Evolutionary conservation across 176 grass and related monocot species (phyloP).

Genomic region (Lolium perenne): DNA sequence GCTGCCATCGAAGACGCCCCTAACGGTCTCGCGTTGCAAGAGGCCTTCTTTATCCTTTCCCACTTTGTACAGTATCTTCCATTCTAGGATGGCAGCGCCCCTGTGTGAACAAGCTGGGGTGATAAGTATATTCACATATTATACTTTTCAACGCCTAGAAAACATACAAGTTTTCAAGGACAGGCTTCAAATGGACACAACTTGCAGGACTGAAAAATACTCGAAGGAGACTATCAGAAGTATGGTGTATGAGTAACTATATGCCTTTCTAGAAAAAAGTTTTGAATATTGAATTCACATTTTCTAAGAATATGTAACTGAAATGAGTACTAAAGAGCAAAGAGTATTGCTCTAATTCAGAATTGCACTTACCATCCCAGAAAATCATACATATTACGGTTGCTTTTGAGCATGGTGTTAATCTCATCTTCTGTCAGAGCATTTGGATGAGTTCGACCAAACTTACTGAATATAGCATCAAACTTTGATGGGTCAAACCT

Average conservation of each 20-base stretch:
- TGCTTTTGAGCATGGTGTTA: conserved; percentile 53
- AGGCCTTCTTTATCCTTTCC: conserved; percentile 60
- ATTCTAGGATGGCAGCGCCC: conserved; percentile 33
- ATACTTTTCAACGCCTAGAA: neutral
- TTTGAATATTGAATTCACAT: neutral
- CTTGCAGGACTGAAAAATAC: neutral
- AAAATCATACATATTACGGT: conserved; percentile 56
- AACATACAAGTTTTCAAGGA: neutral
- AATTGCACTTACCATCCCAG: conserved; percentile 50
- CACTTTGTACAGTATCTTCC: conserved; percentile 54
- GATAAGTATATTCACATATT: neutral
- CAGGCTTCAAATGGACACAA: neutral
- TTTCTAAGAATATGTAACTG: neutral
- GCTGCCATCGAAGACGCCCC: conserved; percentile 60
- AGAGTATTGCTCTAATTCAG: neutral
- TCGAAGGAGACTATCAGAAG: neutral
- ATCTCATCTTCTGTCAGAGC: conserved; percentile 57
- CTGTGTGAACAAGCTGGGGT: neutral
- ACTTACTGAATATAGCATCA: conserved; percentile 78
- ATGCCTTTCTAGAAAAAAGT: neutral
- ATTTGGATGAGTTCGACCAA: conserved; percentile 51
- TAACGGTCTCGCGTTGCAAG: conserved; percentile 50
- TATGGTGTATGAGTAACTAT: neutral
- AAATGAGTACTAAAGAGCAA: neutral
- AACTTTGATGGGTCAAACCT: conserved; percentile 80